Evolutionary conservation across 441 rosid genomes (phyloP), one percentile per base, ranked within the genome.

Genomic region (Bocquillonia castaneifolia): DNA sequence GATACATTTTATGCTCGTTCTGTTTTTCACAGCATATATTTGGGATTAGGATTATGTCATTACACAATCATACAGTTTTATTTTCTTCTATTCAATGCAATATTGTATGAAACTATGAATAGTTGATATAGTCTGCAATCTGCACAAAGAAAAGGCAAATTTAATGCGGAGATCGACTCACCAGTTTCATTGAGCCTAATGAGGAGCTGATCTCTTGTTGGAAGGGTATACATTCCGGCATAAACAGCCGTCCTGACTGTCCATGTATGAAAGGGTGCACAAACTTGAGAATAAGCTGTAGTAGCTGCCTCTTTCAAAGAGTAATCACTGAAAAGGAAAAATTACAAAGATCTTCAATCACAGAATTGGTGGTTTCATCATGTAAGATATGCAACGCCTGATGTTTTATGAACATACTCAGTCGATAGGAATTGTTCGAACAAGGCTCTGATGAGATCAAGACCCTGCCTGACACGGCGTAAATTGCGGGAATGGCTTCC

Each of bases 141-240:
- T n/a, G n/a, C n/a, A n/a, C n/a, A n/a, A n/a, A n/a, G n/a, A n/a
- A n/a, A n/a, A n/a, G n/a, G n/a, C n/a, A n/a, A n/a, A n/a, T n/a
- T n/a, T n/a, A n/a, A n/a, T n/a, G n/a, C n/a, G n/a, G n/a, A n/a
- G n/a, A n/a, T n/a, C n/a, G n/a, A 69, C 78, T 79, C 54, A 85
- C 92, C 86, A 15, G 90, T 87, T 83, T 94, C 99, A 23, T 84
- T 77, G 67, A 92, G 97, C 72, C 79, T 89, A 59, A 77, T 63
- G 77, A 94, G 70, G 66, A 90, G 96, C 55, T 86, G 97, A 15
- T 88, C 91, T 77, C 94, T 83, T 0, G 92, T 66, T 14, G 98
- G 98, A 60, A 94, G 96, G 47, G 98, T 81, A 71, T 86, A 88
- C 97, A 94, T 94, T 63, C 96, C 96, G 3, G 98, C 96, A 72